Conservation (phyloP, 805 yeast species). For the Pichia manshurica region DNA sequence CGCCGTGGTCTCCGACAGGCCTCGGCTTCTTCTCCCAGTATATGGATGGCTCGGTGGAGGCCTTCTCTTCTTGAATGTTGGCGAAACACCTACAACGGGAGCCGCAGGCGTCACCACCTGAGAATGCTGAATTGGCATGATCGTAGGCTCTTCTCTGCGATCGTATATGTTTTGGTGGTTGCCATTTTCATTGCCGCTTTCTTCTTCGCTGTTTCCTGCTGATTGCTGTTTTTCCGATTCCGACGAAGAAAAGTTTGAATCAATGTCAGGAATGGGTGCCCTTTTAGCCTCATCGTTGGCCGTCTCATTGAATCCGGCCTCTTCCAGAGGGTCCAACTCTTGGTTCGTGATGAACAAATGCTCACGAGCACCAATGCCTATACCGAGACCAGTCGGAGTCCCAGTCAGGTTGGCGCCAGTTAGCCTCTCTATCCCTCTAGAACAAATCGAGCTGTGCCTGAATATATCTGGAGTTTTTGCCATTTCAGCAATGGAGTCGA, state of each 20-base stretch:
- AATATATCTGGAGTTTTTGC: constrained; percentile 9
- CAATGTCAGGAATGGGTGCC: constrained; percentile 8
- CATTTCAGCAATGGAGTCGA: constrained; percentile 1
- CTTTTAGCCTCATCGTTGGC: neutral
- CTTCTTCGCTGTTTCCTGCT: too few species aligned
- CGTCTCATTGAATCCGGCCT: neutral
- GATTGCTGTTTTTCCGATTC: too few species aligned
- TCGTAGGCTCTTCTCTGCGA: constrained; percentile 34
- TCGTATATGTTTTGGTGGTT: constrained; percentile 27
- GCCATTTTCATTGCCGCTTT: neutral
- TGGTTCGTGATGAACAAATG: constrained; percentile 7
- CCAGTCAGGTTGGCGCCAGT: neutral
- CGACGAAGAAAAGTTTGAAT: neutral
- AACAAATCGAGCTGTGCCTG: constrained; percentile 1
- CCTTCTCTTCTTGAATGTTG: constrained; percentile 21
- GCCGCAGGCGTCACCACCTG: constrained; percentile 19
- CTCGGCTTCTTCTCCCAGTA: constrained; percentile 34
- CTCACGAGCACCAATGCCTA: neutral
- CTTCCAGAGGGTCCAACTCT: neutral
- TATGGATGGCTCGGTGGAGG: constrained; percentile 37
- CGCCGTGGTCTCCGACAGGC: constrained; percentile 31
- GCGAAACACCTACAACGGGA: constrained; percentile 8
- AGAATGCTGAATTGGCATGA: constrained; percentile 28
- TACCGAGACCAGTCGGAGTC: constrained; percentile 6
- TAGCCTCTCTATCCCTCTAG: constrained; percentile 1